Evolutionary conservation across 108 stramenopile species (phyloP), one percentile per base, ranked within the genome.

Genomic region (Fragilariopsis cylindrus): DNA sequence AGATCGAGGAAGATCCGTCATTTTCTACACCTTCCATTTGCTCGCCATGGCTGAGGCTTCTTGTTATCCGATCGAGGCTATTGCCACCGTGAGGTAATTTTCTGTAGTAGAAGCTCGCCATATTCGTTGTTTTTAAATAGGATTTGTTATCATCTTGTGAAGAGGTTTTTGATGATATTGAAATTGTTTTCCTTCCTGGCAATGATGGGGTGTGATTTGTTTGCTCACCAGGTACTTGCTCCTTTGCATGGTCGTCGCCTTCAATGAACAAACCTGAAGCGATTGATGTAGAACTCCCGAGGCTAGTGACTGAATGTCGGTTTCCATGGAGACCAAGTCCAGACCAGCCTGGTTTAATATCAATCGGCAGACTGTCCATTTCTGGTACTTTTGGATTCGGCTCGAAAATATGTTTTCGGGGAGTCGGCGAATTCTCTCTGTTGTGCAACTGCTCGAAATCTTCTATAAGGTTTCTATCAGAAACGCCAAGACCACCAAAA

Each of bases 51-150:
- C 72, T 73, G 7, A 11, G 58, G 19, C 72, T 62, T 73, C 72
- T 21, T 7, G 42, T 47, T 6, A 68, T 68, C 21, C 44, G 48
- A 47, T 68, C 16, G 42, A 75, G 47, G 16, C 57, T 60, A 52
- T 45, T 52, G 54, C 70, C 18, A 64, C 79, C 71, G 39, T 72
- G 42, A 5, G 74, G 45, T 57, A 18, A 67, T 47, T 87, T 87
- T 12, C 92, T 85, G 67, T 96, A 96, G 65, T 96, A 96, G 74
- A 96, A 96, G 70, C 86, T 80, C 8, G 95, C 92, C 95, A 96
- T 96, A 60, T 71, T 81, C n/a, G 92, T 86, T 5, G 92, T 91
- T 79, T 96, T 96, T 77, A 92, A 62, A 57, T 93, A 93, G 15
- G 66, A 69, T 50, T 63, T 45, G 58, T 75, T 44, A 9, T 48